These are phyloP conservation scores for Endoconidiophora polonica DNA, from an alignment of 2,329 filamentous ascomycete genomes.

Conservation along the genomic window DNA sequence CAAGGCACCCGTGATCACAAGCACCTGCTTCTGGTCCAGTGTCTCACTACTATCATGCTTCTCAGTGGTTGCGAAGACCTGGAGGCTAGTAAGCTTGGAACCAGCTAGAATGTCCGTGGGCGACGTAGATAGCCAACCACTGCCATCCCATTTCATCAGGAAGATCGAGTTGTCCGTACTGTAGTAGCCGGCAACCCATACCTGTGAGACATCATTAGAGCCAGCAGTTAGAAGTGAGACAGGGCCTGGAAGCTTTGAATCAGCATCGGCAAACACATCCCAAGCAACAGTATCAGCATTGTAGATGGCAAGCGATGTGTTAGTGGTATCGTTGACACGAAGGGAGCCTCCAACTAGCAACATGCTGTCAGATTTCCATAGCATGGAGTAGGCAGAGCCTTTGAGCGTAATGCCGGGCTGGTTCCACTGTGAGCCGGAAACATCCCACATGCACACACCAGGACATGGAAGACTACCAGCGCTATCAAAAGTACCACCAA, in stretches of 20 bases:
- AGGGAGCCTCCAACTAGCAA: slow-evolving; percentile 68
- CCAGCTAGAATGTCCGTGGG: slow-evolving; percentile 46
- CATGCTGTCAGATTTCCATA: slow-evolving; percentile 57
- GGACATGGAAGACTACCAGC: slow-evolving; percentile 73
- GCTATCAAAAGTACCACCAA: slow-evolving; percentile 69
- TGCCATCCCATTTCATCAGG: slow-evolving; percentile 67
- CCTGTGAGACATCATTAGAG: slow-evolving; percentile 50
- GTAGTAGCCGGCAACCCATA: slow-evolving; percentile 68
- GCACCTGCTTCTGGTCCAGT: slow-evolving; percentile 48
- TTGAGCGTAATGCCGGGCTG: slow-evolving; percentile 55
- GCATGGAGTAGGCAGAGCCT: slow-evolving; percentile 54
- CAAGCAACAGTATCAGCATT: slow-evolving; percentile 52
- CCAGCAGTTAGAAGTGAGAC: slow-evolving; percentile 61
- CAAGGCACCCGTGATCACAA: slow-evolving; percentile 76
- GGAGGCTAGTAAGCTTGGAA: slow-evolving; percentile 61
- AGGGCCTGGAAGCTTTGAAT: slow-evolving; percentile 53
- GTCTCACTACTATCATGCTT: slow-evolving; percentile 48
- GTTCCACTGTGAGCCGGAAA: slow-evolving; percentile 57
- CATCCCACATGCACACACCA: slow-evolving; percentile 65
- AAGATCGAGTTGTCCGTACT: slow-evolving; percentile 49
- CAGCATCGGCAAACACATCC: slow-evolving; percentile 43
- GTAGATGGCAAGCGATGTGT: slow-evolving; percentile 55
- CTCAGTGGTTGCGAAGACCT: slow-evolving; percentile 57
- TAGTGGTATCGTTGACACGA: slow-evolving; percentile 42
- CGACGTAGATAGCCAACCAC: slow-evolving; percentile 41